Evolutionary conservation across 2,329 filamentous ascomycete species (phyloP).

Genomic region (Trichoderma koningii): DNA sequence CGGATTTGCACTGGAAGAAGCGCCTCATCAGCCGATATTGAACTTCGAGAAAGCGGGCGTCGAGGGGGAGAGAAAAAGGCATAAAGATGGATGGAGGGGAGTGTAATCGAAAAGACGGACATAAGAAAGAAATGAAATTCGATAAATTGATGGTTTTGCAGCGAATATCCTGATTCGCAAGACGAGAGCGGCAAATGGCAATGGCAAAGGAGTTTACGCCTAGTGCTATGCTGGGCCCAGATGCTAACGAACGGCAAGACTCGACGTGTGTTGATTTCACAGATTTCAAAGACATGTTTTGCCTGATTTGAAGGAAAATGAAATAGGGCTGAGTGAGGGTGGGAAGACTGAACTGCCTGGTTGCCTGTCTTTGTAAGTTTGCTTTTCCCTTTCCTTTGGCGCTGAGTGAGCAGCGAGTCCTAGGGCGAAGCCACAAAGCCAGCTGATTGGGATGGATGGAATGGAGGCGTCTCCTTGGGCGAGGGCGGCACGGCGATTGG

Average conservation of each 20-base stretch:
- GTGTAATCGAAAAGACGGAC: not conserved
- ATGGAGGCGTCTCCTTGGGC: not conserved
- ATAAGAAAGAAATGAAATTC: not conserved
- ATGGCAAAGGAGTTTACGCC: slow-evolving; percentile 13
- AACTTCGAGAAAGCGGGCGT: slow-evolving; percentile 10
- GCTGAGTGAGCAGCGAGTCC: not conserved
- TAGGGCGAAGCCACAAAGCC: slow-evolving; percentile 7
- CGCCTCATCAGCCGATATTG: not conserved
- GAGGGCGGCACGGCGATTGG: slow-evolving; percentile 4
- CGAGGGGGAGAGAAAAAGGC: not conserved
- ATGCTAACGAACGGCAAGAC: not conserved
- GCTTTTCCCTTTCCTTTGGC: not conserved
- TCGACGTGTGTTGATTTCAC: not conserved
- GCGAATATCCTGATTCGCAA: not conserved
- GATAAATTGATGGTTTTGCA: not conserved
- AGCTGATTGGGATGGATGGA: slow-evolving; percentile 7
- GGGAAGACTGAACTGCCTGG: not conserved
- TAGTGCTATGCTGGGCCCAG: slow-evolving; percentile 3
- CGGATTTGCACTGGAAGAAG: not conserved
- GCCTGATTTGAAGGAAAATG: too few species aligned
- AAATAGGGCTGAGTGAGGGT: slow-evolving; percentile 22
- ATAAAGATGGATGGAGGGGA: slow-evolving; percentile 5
- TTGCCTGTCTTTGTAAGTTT: not conserved
- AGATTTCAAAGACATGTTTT: too few species aligned
- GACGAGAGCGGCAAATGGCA: slow-evolving; percentile 6